These are phyloP conservation scores for Stereum hirsutum DNA, from an alignment of 1,284 basidiomycete species.

Conservation along the genomic window DNA sequence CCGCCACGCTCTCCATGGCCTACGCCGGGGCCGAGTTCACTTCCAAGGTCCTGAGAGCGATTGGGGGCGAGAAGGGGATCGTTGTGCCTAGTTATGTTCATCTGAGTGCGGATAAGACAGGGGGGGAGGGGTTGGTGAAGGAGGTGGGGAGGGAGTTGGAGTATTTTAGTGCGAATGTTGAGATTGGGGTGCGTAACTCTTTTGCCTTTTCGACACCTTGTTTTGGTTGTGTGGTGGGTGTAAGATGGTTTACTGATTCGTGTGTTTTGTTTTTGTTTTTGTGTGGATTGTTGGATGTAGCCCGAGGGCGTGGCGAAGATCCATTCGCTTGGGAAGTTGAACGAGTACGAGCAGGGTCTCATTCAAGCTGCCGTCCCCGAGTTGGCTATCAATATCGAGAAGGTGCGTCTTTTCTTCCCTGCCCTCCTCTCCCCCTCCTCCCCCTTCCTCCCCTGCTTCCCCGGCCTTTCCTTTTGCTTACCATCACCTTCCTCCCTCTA, in stretches of 20 bases:
- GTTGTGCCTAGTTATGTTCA: slow-evolving; percentile 82
- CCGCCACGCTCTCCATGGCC: slow-evolving; percentile 73
- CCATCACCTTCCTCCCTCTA: too few relatives aligned
- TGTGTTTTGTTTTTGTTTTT: neutral
- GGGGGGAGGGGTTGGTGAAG: slow-evolving; percentile 52
- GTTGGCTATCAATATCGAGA: slow-evolving; percentile 72
- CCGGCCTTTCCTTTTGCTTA: too few relatives aligned
- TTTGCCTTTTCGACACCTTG: slow-evolving; percentile 4
- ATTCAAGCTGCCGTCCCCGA: slow-evolving; percentile 78
- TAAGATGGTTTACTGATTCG: too few relatives aligned
- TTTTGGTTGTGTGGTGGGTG: too few relatives aligned
- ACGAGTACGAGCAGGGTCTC: slow-evolving; percentile 65
- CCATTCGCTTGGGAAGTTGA: slow-evolving; percentile 64
- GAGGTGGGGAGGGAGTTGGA: slow-evolving; percentile 63
- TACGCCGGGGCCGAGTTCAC: slow-evolving; percentile 77
- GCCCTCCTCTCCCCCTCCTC: too few relatives aligned
- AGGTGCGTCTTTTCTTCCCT: slow-evolving; percentile 26
- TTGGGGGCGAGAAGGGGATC: slow-evolving; percentile 85
- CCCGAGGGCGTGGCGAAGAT: slow-evolving; percentile 79
- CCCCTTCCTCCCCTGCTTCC: neutral
- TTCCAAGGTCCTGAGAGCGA: slow-evolving; percentile 70
- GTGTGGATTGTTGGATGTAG: slow-evolving; percentile 36
- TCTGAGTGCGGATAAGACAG: slow-evolving; percentile 66
- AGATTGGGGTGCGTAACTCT: slow-evolving; percentile 63
- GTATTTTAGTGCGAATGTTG: slow-evolving; percentile 80